These are phyloP conservation scores for Chaetomium olivaceum DNA, from an alignment of 2,329 filamentous ascomycete species.

Conservation along the genomic window DNA sequence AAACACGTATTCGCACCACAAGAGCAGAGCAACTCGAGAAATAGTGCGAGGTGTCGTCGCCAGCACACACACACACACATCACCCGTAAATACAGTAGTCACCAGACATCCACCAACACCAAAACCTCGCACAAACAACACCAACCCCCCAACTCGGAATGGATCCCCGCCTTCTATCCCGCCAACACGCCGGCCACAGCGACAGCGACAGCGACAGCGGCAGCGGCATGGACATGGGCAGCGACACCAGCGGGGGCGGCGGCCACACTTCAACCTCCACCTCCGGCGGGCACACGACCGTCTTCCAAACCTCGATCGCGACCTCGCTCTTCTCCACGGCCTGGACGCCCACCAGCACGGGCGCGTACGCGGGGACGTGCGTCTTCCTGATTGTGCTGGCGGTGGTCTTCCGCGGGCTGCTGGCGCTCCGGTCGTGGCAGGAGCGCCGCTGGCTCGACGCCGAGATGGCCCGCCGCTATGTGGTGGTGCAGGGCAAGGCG, in stretches of 20 bases:
- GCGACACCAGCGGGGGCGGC: background rate
- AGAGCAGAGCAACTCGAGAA: background rate
- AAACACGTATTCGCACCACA: background rate
- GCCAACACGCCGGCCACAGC: slow-evolving; percentile 4
- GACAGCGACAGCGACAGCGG: slow-evolving; percentile 7
- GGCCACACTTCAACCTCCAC: slow-evolving; percentile 30
- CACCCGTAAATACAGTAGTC: background rate
- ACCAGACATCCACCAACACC: background rate
- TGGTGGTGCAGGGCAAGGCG: slow-evolving; percentile 67
- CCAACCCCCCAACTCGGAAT: background rate
- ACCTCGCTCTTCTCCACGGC: slow-evolving; percentile 59
- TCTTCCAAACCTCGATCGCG: slow-evolving; percentile 39
- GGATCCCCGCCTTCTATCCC: background rate
- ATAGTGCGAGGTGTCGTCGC: background rate
- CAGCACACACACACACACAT: background rate
- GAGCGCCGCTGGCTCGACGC: slow-evolving; percentile 66
- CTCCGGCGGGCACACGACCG: background rate
- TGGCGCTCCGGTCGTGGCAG: slow-evolving; percentile 69
- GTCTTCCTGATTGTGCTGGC: slow-evolving; percentile 84
- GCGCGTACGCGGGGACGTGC: slow-evolving; percentile 83
- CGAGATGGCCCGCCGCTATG: slow-evolving; percentile 73
- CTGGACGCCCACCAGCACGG: slow-evolving; percentile 73
- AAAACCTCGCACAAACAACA: background rate
- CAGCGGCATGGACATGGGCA: slow-evolving; percentile 14
- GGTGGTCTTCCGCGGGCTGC: slow-evolving; percentile 65